Percentiles rank a stretch among this genome's conserved stretches.
These are phyloP conservation scores for Raphidocelis subcapitata DNA, from an alignment of 139 green algal genomes.

Conservation along the genomic window DNA sequence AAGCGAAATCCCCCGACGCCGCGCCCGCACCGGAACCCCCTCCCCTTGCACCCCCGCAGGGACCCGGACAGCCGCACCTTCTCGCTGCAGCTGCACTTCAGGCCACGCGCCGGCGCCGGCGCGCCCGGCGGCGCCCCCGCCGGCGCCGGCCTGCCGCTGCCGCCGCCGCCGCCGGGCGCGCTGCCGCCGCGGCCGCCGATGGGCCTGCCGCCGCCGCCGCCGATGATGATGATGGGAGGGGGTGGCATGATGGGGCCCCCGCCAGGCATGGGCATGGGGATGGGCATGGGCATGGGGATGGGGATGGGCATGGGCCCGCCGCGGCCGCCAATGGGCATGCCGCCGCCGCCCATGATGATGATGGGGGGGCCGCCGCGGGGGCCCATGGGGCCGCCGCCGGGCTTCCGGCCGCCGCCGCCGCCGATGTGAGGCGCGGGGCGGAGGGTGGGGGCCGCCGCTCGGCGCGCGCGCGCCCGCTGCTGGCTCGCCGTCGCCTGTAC, in stretches of 20 bases:
- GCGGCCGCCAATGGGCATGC: background rate
- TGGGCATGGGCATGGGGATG: conserved; percentile 1
- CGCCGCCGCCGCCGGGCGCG: conserved; percentile 21
- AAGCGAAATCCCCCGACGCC: no score
- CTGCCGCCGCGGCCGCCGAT: background rate
- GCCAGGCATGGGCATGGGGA: no score
- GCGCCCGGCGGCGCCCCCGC: background rate
- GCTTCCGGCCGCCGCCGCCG: no score
- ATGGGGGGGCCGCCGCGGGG: background rate
- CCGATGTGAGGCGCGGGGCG: no score
- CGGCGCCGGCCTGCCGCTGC: no score
- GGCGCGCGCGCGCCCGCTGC: no score
- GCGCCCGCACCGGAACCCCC: background rate
- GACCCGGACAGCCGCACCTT: conserved; percentile 86
- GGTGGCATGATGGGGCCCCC: no score
- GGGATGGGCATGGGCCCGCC: conserved; percentile 1
- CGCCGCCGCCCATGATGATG: background rate
- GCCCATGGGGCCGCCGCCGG: no score
- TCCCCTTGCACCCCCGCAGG: conserved; percentile 38
- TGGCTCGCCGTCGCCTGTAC: no score
- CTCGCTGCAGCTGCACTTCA: conserved; percentile 86
- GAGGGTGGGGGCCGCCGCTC: no score
- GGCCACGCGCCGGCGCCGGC: conserved; percentile 24
- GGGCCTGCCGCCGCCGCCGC: background rate
- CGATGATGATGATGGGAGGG: conserved; percentile 4